These are phyloP conservation scores for Martiniozyma asiatica DNA, from an alignment of 1,139 yeast species.

Conservation along the genomic window DNA sequence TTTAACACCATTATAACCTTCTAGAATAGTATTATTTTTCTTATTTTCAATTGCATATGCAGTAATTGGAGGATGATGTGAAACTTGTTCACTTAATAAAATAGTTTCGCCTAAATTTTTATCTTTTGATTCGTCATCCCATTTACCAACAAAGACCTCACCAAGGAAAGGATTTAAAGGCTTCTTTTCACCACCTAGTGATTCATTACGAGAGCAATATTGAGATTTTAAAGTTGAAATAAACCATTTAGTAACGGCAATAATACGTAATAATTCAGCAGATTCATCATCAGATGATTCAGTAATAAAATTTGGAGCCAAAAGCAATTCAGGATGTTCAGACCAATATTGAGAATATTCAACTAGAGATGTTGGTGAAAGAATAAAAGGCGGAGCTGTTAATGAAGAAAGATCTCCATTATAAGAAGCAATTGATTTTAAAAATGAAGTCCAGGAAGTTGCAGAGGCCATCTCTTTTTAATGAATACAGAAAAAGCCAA, in stretches of 20 bases:
- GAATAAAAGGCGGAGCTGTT: conserved; percentile 97
- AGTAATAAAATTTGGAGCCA: conserved; percentile 51
- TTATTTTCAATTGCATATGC: conserved; percentile 74
- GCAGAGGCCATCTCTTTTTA: conserved; percentile 20
- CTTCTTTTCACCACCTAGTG: conserved; percentile 85
- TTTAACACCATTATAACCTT: conserved; percentile 84
- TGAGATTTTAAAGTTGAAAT: conserved; percentile 85
- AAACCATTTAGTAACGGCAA: conserved; percentile 84
- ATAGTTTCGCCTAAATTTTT: conserved; percentile 52
- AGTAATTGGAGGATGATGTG: conserved; percentile 93
- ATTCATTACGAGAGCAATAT: conserved; percentile 84
- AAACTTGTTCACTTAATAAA: conserved; percentile 79
- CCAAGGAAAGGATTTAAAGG: conserved; percentile 93
- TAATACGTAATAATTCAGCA: conserved; percentile 44
- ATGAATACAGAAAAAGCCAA: too few relatives aligned
- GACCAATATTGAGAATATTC: conserved; percentile 94
- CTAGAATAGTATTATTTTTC: conserved; percentile 51
- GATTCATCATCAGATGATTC: conserved; percentile 24
- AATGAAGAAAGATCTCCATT: conserved; percentile 89
- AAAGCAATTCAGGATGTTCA: conserved; percentile 74
- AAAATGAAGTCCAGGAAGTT: conserved; percentile 71
- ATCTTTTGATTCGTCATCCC: conserved; percentile 44
- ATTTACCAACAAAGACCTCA: conserved; percentile 80
- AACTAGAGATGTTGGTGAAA: conserved; percentile 77
- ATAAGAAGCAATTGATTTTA: conserved; percentile 84